phyloP scores from a whole-genome alignment of 257 asterid genomes.

The Leptodermis oblonga region DNA sequence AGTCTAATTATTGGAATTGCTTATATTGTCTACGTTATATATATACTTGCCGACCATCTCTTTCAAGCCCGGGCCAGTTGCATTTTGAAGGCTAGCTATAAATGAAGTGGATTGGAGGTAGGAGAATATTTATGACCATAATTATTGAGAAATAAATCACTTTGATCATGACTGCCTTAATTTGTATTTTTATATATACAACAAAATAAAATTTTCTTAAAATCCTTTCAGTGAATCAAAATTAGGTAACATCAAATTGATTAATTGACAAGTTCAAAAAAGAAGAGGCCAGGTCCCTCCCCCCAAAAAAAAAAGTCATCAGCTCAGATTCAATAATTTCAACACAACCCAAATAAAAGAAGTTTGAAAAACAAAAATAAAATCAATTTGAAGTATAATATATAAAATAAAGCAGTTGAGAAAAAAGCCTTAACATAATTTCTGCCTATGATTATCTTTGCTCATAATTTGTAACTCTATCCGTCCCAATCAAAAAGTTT shows the following conservation, averaged over 20 bases:
- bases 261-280: too few relatives aligned
- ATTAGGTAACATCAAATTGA: slow-evolving; percentile 8
- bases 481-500: too few relatives aligned
- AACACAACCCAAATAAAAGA: too few relatives aligned
- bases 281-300: too few relatives aligned
- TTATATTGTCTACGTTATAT: too few relatives aligned
- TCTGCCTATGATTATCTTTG: too few relatives aligned
- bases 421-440: too few relatives aligned
- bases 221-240: neutral
- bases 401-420: too few relatives aligned
- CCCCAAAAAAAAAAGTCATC: neutral
- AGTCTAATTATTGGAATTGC: neutral
- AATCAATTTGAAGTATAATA: too few relatives aligned
- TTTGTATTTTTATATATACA: slow-evolving; percentile 4
- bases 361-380: too few relatives aligned
- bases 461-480: too few relatives aligned
- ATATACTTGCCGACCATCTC: neutral
- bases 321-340: neutral
- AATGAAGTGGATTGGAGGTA: slow-evolving; percentile 6
- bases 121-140: neutral
- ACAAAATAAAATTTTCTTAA: neutral
- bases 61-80: slow-evolving; percentile 8
- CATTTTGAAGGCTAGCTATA: neutral
- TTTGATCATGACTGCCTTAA: slow-evolving; percentile 16
- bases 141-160: neutral